phyloP scores from a whole-genome alignment of 2,329 filamentous ascomycete species.

The Cercospora sp. region DNA sequence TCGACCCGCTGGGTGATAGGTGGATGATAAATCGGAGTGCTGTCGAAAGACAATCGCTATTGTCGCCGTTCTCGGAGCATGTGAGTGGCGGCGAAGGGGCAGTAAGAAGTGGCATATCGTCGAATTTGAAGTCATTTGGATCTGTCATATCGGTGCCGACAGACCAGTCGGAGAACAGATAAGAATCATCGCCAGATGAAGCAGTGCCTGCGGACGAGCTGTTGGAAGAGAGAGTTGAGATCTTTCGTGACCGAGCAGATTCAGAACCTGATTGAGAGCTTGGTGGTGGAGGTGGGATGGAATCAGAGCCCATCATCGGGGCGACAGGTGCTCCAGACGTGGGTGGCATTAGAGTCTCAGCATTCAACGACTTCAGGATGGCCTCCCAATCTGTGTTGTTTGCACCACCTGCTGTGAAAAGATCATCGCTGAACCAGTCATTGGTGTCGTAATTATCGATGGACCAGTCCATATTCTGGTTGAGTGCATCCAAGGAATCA shows the following conservation, averaged over 20 bases:
- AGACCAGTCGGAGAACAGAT: background rate
- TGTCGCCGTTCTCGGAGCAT: background rate
- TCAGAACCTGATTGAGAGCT: background rate
- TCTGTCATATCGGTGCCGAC: background rate
- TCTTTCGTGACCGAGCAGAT: background rate
- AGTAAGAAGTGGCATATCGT: background rate
- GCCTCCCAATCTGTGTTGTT: slow-evolving; percentile 2
- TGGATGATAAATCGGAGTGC: background rate
- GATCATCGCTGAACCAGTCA: slow-evolving; percentile 3
- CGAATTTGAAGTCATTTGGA: background rate
- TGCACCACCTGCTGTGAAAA: background rate
- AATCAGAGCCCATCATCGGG: background rate
- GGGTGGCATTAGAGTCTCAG: background rate
- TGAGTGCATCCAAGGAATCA: background rate
- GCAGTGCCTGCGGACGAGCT: background rate
- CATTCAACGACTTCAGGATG: background rate
- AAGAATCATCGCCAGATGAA: background rate
- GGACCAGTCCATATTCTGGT: slow-evolving; percentile 1
- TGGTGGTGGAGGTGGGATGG: background rate
- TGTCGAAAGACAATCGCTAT: background rate
- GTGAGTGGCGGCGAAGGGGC: background rate
- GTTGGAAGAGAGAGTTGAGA: background rate
- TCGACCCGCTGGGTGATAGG: background rate
- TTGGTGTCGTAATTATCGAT: background rate
- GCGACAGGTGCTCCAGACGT: background rate